Conservation (phyloP, 305 asterid species). For the Fraxinus greggii region DNA sequence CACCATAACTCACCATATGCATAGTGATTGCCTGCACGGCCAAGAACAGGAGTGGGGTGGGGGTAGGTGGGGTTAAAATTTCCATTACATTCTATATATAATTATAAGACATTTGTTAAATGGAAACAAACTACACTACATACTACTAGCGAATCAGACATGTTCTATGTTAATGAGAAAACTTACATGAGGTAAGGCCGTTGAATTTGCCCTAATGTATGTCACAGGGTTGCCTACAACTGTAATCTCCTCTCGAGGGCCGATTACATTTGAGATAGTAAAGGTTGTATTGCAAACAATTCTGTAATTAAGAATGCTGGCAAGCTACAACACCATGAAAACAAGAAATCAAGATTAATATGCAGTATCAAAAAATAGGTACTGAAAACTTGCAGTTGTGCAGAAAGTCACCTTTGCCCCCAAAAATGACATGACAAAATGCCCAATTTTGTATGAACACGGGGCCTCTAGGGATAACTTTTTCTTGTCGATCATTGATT, state of each 20-base stretch:
- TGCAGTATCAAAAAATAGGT: not conserved
- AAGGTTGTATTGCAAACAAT: slow-evolving; percentile 68
- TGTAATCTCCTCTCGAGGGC: slow-evolving; percentile 69
- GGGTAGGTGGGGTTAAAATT: not conserved
- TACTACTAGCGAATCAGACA: not conserved
- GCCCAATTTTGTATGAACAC: slow-evolving; percentile 51
- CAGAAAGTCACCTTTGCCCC: slow-evolving; percentile 59
- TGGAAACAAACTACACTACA: not conserved
- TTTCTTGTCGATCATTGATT: slow-evolving; percentile 69
- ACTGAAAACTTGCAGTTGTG: not conserved
- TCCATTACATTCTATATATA: not conserved
- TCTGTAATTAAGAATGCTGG: slow-evolving; percentile 57
- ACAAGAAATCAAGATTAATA: not conserved
- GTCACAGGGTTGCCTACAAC: slow-evolving; percentile 55
- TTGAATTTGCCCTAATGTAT: slow-evolving; percentile 43
- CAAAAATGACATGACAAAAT: slow-evolving; percentile 34
- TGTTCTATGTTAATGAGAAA: not conserved
- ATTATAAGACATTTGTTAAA: not conserved
- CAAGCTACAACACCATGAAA: slow-evolving; percentile 30
- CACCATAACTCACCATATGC: slow-evolving; percentile 90
- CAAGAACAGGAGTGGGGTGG: not conserved
- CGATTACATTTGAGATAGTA: slow-evolving; percentile 63
- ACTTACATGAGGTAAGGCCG: slow-evolving; percentile 70
- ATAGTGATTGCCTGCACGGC: slow-evolving; percentile 63
- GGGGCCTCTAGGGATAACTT: slow-evolving; percentile 66